Evolutionary conservation across 106 monocot species (phyloP).

Genomic region (Phalaenopsis equestris): DNA sequence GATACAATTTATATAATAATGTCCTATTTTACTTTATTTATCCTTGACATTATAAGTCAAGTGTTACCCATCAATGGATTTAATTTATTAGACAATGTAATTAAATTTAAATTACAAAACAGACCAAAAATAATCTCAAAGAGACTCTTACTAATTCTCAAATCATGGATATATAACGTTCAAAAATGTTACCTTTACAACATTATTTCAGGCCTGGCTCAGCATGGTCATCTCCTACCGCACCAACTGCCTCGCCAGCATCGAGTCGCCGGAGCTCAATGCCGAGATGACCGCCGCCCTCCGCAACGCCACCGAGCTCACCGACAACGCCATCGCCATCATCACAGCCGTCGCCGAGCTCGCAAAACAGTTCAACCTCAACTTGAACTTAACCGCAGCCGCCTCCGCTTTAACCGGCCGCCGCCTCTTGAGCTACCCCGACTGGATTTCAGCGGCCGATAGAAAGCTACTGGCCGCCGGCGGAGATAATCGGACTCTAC

Average conservation of each 20-base stretch:
- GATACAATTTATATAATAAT: too few species aligned
- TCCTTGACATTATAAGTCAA: too few species aligned
- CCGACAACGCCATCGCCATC: constrained; percentile 70
- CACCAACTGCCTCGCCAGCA: constrained; percentile 52
- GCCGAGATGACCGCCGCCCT: constrained; percentile 23
- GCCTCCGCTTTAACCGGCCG: neutral
- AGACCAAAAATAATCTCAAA: too few species aligned
- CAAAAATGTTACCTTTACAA: too few species aligned
- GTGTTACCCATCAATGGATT: too few species aligned
- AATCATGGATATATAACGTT: too few species aligned
- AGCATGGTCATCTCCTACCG: constrained; percentile 56
- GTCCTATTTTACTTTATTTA: too few species aligned
- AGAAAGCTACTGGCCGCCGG: constrained; percentile 32
- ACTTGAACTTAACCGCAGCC: neutral
- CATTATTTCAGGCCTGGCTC: constrained; percentile 30
- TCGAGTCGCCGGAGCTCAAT: constrained; percentile 37
- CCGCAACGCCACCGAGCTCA: constrained; percentile 32
- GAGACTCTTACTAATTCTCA: too few species aligned
- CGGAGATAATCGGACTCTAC: too few species aligned
- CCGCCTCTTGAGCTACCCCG: constrained; percentile 26
- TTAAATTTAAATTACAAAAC: too few species aligned
- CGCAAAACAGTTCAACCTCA: constrained; percentile 9
- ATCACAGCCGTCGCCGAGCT: constrained; percentile 19
- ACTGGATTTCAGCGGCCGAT: constrained; percentile 26
- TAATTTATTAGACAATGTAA: too few species aligned